Evolutionary conservation across 2,329 filamentous ascomycete species (phyloP).

Genomic region (Aciculosporium take): DNA sequence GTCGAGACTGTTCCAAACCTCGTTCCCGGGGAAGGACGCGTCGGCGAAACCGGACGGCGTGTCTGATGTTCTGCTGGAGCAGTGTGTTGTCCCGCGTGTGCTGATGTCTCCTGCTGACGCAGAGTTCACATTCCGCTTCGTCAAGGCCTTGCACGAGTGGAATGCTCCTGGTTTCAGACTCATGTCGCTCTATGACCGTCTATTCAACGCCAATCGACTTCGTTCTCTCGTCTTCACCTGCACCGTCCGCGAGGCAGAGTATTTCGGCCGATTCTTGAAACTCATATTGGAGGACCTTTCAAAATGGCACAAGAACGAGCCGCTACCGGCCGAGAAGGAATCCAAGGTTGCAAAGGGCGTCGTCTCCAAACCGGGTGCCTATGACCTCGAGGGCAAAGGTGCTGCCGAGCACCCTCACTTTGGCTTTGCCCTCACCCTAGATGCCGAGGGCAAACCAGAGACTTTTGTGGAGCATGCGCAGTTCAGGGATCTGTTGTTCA

Average conservation of each 20-base stretch:
- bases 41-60: constrained; percentile 50
- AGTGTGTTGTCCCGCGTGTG: constrained; percentile 82
- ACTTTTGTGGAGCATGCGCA: constrained; percentile 69
- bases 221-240: constrained; percentile 76
- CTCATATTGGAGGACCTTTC: constrained; percentile 67
- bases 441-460: constrained; percentile 50
- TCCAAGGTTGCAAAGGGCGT: constrained; percentile 24
- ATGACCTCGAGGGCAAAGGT: constrained; percentile 61
- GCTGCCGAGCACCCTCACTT: constrained; percentile 41
- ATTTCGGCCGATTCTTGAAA: constrained; percentile 81
- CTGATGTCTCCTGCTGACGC: constrained; percentile 75
- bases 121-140: constrained; percentile 73
- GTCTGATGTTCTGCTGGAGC: constrained; percentile 68
- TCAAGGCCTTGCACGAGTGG: constrained; percentile 75
- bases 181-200: constrained; percentile 64
- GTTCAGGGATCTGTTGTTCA: constrained; percentile 72
- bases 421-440: constrained; percentile 65
- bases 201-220: constrained; percentile 73
- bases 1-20: constrained; percentile 59
- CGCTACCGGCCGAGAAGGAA: constrained; percentile 28
- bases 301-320: constrained; percentile 68
- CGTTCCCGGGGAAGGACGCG: constrained; percentile 62
- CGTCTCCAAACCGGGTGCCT: constrained; percentile 52
- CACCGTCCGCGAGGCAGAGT: constrained; percentile 80
- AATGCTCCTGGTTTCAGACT: constrained; percentile 79